Conservation (phyloP, 2,329 filamentous ascomycete species). For the Alternaria arbusti region DNA sequence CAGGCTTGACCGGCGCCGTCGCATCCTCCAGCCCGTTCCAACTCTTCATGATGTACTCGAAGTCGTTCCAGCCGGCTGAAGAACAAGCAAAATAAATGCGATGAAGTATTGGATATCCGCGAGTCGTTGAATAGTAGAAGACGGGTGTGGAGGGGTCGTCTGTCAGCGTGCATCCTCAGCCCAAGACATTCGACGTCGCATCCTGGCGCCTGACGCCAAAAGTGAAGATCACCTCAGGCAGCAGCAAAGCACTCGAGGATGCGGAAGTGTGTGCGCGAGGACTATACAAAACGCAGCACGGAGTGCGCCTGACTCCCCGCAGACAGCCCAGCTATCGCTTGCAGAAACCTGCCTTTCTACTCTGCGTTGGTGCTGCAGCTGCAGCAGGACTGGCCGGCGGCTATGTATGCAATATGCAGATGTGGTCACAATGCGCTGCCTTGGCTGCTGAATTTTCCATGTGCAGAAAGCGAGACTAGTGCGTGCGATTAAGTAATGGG, state of each 20-base stretch:
- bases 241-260: constrained; percentile 3
- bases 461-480: constrained; percentile 4
- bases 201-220: background rate
- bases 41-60: constrained; percentile 28
- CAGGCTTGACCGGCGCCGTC: constrained; percentile 12
- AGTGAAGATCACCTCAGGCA: constrained; percentile 8
- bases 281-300: background rate
- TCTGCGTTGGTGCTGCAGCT: constrained; percentile 23
- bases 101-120: constrained; percentile 6
- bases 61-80: background rate
- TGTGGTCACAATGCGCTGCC: constrained; percentile 32
- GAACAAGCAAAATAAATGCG: background rate
- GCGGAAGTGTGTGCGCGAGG: constrained; percentile 1
- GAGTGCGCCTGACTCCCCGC: constrained; percentile 10
- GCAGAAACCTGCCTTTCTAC: constrained; percentile 23
- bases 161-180: constrained; percentile 1
- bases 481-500: constrained; percentile 6
- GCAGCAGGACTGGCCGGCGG: constrained; percentile 22
- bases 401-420: constrained; percentile 33
- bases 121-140: background rate
- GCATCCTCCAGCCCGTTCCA: constrained; percentile 18
- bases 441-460: constrained; percentile 10
- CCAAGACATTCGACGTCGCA: background rate
- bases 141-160: constrained; percentile 10
- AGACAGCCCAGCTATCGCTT: constrained; percentile 14